These are phyloP conservation scores for Acer yangbiense DNA, from an alignment of 345 rosid species.

Conservation along the genomic window DNA sequence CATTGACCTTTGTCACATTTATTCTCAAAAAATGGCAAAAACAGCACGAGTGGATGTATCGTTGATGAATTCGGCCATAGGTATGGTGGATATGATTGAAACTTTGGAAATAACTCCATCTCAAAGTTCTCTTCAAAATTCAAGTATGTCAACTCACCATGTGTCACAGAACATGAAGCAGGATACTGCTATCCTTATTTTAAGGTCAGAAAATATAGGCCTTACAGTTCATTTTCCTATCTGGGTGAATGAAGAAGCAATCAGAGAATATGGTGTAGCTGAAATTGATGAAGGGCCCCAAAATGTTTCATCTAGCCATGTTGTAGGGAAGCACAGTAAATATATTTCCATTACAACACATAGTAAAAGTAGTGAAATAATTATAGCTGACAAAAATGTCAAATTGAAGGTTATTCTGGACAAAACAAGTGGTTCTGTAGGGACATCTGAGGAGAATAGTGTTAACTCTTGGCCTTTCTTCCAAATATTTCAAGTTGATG, in stretches of 20 bases:
- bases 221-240: slow-evolving; percentile 59
- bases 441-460: slow-evolving; percentile 36
- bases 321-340: slow-evolving; percentile 47
- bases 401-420: slow-evolving; percentile 56
- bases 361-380: slow-evolving; percentile 49
- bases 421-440: slow-evolving; percentile 47
- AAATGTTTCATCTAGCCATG: slow-evolving; percentile 26
- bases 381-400: slow-evolving; percentile 39
- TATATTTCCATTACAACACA: slow-evolving; percentile 44
- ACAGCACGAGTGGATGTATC: slow-evolving; percentile 25
- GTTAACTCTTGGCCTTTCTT: slow-evolving; percentile 63
- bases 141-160: slow-evolving; percentile 28
- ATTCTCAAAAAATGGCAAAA: slow-evolving; percentile 40
- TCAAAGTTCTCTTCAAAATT: slow-evolving; percentile 32
- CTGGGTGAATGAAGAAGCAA: slow-evolving; percentile 30
- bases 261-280: slow-evolving; percentile 33
- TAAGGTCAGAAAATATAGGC: slow-evolving; percentile 62
- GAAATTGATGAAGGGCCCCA: slow-evolving; percentile 32
- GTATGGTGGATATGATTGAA: slow-evolving; percentile 24
- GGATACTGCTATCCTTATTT: slow-evolving; percentile 24
- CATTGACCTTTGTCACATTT: slow-evolving; percentile 40
- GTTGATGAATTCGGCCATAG: slow-evolving; percentile 24
- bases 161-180: slow-evolving; percentile 29
- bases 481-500: slow-evolving; percentile 50
- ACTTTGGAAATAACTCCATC: slow-evolving; percentile 20